These are phyloP conservation scores for Irpex lacteus DNA, from an alignment of 1,284 basidiomycete genomes.

Conservation along the genomic window DNA sequence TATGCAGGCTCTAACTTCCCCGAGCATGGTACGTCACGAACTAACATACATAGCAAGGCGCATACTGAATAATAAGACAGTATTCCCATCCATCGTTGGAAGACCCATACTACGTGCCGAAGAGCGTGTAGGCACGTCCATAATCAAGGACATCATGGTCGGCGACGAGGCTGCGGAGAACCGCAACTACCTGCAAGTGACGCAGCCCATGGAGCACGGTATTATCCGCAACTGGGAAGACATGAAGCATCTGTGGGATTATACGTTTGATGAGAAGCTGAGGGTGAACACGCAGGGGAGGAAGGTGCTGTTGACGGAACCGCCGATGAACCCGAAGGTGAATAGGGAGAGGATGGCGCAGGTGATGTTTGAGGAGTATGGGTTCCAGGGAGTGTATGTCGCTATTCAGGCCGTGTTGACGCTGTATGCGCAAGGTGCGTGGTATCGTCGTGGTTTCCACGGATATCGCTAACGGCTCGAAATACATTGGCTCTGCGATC, in stretches of 20 bases:
- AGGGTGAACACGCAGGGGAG: constrained; percentile 83
- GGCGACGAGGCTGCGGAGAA: constrained; percentile 95
- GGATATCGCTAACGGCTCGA: not conserved
- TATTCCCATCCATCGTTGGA: constrained; percentile 96
- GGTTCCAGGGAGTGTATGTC: constrained; percentile 94
- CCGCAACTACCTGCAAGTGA: constrained; percentile 94
- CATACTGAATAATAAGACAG: constrained; percentile 35
- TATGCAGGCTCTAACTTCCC: constrained; percentile 99
- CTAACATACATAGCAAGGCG: not conserved
- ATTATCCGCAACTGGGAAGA: constrained; percentile 99
- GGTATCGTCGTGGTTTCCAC: not conserved
- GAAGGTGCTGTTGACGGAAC: constrained; percentile 95
- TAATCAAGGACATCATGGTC: constrained; percentile 97
- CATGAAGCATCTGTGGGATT: constrained; percentile 98
- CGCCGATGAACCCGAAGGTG: constrained; percentile 98
- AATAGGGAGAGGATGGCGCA: constrained; percentile 95
- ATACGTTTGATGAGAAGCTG: constrained; percentile 97
- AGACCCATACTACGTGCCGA: constrained; percentile 97
- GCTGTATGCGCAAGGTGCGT: constrained; percentile 93
- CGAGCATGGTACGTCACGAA: constrained; percentile 75
- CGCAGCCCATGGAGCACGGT: constrained; percentile 99
- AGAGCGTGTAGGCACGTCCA: constrained; percentile 81
- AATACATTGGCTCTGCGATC: not conserved
- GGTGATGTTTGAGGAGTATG: constrained; percentile 99
- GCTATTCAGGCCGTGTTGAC: constrained; percentile 99